These are phyloP conservation scores for Hibiscus tridactylites DNA, from an alignment of 345 rosid species.

Conservation along the genomic window DNA sequence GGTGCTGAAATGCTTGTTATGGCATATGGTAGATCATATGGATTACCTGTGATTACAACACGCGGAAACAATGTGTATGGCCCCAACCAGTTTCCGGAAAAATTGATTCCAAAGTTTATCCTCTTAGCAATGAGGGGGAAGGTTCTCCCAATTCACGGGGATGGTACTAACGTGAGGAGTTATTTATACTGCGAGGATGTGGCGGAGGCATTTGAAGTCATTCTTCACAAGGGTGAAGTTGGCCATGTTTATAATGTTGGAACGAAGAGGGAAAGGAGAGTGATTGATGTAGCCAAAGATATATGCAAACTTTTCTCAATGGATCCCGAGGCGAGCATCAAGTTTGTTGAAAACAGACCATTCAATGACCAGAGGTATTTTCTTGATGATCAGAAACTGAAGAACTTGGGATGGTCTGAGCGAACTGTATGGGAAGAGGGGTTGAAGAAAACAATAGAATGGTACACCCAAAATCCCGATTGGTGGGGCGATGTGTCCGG, in stretches of 20 bases:
- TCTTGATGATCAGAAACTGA: slow-evolving; percentile 80
- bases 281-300: slow-evolving; percentile 78
- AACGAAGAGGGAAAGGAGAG: slow-evolving; percentile 83
- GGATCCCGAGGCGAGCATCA: slow-evolving; percentile 55
- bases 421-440: slow-evolving; percentile 81
- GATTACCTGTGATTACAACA: slow-evolving; percentile 83
- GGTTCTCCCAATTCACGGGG: slow-evolving; percentile 80
- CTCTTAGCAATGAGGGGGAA: slow-evolving; percentile 70
- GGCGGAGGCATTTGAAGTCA: slow-evolving; percentile 82
- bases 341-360: slow-evolving; percentile 77
- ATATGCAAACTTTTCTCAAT: slow-evolving; percentile 61
- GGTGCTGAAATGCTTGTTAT: slow-evolving; percentile 95
- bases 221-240: slow-evolving; percentile 42
- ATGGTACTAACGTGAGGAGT: slow-evolving; percentile 81
- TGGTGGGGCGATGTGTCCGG: slow-evolving; percentile 98
- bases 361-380: slow-evolving; percentile 92
- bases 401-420: slow-evolving; percentile 74
- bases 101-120: slow-evolving; percentile 76
- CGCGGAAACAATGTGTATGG: slow-evolving; percentile 93
- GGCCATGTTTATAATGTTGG: slow-evolving; percentile 72
- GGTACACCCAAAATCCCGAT: slow-evolving; percentile 78
- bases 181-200: slow-evolving; percentile 85
- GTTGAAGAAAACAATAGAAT: slow-evolving; percentile 60
- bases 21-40: slow-evolving; percentile 90
- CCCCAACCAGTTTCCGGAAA: slow-evolving; percentile 84